Evolutionary conservation across 768 basidiomycete species (phyloP).

Genomic region (Mycena chlorophos): DNA sequence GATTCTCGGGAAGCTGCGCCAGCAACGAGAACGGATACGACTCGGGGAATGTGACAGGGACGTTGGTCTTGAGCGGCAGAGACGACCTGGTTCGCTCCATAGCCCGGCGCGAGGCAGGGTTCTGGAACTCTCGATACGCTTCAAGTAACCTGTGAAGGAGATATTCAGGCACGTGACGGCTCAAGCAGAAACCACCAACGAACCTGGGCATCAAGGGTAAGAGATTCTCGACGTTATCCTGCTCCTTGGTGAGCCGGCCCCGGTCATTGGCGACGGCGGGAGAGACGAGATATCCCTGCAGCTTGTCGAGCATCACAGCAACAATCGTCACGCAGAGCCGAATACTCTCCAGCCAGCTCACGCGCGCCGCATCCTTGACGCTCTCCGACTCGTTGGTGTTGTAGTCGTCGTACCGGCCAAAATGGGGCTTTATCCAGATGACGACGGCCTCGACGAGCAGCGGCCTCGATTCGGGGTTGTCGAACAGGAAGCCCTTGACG

Average conservation of each 20-base stretch:
- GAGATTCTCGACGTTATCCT: constrained; percentile 88
- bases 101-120: constrained; percentile 60
- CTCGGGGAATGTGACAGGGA: constrained; percentile 88
- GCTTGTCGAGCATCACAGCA: constrained; percentile 85
- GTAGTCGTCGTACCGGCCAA: constrained; percentile 89
- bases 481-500: constrained; percentile 85
- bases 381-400: constrained; percentile 65
- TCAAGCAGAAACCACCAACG: constrained; percentile 20
- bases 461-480: constrained; percentile 74
- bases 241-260: constrained; percentile 69
- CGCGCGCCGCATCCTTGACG: constrained; percentile 69
- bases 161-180: constrained; percentile 7
- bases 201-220: constrained; percentile 83
- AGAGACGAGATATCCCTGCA: constrained; percentile 77
- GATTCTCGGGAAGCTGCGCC: constrained; percentile 59
- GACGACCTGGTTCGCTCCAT: constrained; percentile 68
- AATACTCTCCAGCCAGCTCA: constrained; percentile 87
- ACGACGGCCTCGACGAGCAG: constrained; percentile 85
- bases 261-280: constrained; percentile 64
- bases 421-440: constrained; percentile 93
- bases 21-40: constrained; percentile 90
- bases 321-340: constrained; percentile 89
- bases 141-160: constrained; percentile 71
- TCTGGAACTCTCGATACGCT: constrained; percentile 83
- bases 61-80: constrained; percentile 53